These are phyloP conservation scores for Albugo laibachii DNA, from an alignment of 352 stramenopile genomes.

Conservation along the genomic window DNA sequence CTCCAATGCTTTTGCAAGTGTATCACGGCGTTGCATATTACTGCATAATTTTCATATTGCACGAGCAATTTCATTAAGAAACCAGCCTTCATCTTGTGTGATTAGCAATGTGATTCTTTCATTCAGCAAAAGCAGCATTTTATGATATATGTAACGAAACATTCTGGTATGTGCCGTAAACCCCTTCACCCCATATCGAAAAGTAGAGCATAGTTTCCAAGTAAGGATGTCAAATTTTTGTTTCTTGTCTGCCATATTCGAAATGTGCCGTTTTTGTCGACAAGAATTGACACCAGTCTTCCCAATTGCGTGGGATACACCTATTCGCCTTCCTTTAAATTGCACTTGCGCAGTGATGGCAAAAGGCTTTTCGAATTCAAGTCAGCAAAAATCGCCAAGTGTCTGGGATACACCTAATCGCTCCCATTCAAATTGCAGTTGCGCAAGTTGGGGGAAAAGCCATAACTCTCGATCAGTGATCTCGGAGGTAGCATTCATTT, in stretches of 20 bases:
- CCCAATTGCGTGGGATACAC: too few species aligned
- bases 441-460: too few species aligned
- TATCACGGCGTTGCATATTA: constrained; percentile 48
- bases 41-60: constrained; percentile 36
- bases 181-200: constrained; percentile 91
- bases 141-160: constrained; percentile 93
- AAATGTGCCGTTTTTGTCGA: constrained; percentile 3
- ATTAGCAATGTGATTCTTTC: constrained; percentile 27
- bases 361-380: too few species aligned
- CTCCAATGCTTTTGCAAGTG: constrained; percentile 34
- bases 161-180: constrained; percentile 91
- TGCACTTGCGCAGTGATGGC: too few species aligned
- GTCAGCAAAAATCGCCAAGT: too few species aligned
- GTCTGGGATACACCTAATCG: too few species aligned
- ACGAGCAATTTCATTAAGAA: constrained; percentile 25
- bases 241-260: constrained; percentile 11
- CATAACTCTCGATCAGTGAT: too few species aligned
- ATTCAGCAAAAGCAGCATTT: constrained; percentile 32
- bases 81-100: constrained; percentile 27
- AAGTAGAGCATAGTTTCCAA: constrained; percentile 91
- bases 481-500: too few species aligned
- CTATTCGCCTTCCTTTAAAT: too few species aligned
- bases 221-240: constrained; percentile 31
- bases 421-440: too few species aligned
- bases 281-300: constrained; percentile 41